Evolutionary conservation across 2,329 filamentous ascomycete species (phyloP).

Genomic region (Phyllosticta ampelicida): DNA sequence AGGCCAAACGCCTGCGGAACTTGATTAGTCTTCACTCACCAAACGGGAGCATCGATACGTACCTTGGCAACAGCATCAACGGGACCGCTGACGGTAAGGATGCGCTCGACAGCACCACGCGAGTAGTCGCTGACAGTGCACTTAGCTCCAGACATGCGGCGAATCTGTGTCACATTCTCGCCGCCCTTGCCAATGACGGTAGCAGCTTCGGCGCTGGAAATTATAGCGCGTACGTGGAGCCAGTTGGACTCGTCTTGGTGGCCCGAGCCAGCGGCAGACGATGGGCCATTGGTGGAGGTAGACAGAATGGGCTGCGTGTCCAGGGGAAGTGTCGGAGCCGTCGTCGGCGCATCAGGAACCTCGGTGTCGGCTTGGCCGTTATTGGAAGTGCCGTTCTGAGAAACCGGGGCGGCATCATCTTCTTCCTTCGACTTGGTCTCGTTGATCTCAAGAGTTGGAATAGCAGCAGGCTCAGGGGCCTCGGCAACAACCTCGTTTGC

Average conservation of each 20-base stretch:
- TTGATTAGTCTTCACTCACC: constrained; percentile 18
- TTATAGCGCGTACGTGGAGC: constrained; percentile 95
- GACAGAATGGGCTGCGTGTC: constrained; percentile 51
- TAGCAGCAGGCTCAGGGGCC: constrained; percentile 3
- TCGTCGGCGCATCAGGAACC: constrained; percentile 52
- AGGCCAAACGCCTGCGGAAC: constrained; percentile 78
- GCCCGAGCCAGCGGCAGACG: constrained; percentile 29
- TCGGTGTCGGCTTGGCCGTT: constrained; percentile 59
- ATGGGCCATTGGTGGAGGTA: constrained; percentile 43
- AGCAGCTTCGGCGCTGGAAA: constrained; percentile 92
- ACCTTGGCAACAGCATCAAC: constrained; percentile 97
- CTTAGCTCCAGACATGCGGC: constrained; percentile 89
- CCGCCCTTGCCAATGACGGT: constrained; percentile 98
- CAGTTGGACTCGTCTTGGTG: constrained; percentile 83
- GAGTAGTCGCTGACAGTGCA: constrained; percentile 99
- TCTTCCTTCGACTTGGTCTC: constrained; percentile 28
- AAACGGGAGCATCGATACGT: constrained; percentile 16
- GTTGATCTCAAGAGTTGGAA: constrained; percentile 14
- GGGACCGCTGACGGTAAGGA: constrained; percentile 90
- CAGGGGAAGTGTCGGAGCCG: constrained; percentile 33
- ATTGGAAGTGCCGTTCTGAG: constrained; percentile 35
- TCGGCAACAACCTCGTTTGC: constrained; percentile 14
- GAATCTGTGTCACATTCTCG: constrained; percentile 96
- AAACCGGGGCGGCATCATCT: neutral
- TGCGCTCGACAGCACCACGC: constrained; percentile 92